phyloP scores from a whole-genome alignment of 305 asterid genomes.

The Solanum chacoense region DNA sequence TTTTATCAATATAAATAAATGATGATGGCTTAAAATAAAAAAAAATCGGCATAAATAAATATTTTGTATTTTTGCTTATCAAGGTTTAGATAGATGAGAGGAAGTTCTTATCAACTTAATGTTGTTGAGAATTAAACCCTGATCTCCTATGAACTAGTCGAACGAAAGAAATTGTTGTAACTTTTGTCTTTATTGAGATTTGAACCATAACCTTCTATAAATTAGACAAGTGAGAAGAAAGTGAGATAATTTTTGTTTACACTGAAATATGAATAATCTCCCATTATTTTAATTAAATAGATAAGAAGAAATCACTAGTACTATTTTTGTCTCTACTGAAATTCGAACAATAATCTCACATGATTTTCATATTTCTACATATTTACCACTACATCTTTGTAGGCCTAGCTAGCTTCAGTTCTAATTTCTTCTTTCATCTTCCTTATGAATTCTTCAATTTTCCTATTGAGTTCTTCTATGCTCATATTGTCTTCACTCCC shows the following conservation, averaged over 20 bases:
- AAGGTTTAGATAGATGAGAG: background rate
- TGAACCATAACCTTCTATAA: background rate
- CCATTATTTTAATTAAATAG: background rate
- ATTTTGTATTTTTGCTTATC: background rate
- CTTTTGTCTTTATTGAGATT: background rate
- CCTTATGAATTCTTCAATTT: slow-evolving; percentile 51
- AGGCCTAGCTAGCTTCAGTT: slow-evolving; percentile 39
- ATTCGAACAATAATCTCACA: background rate
- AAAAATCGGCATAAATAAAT: background rate
- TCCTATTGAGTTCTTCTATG: slow-evolving; percentile 51
- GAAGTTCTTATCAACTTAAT: background rate
- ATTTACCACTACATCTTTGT: background rate
- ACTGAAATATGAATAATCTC: too few relatives aligned
- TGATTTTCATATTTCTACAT: background rate
- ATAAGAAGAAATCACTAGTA: background rate
- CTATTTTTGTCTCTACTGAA: background rate
- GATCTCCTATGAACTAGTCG: background rate
- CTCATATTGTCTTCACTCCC: slow-evolving; percentile 24
- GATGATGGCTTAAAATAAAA: background rate
- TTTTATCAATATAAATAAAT: fast-evolving
- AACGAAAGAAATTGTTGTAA: fast-evolving
- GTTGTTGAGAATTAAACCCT: background rate
- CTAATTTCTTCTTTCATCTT: slow-evolving; percentile 66
- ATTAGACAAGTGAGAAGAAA: background rate
- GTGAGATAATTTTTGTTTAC: background rate